Evolutionary conservation across 202 grass and related monocot genomes (phyloP), one percentile per base, ranked within the genome.

Genomic region (Saccharum hybrid): DNA sequence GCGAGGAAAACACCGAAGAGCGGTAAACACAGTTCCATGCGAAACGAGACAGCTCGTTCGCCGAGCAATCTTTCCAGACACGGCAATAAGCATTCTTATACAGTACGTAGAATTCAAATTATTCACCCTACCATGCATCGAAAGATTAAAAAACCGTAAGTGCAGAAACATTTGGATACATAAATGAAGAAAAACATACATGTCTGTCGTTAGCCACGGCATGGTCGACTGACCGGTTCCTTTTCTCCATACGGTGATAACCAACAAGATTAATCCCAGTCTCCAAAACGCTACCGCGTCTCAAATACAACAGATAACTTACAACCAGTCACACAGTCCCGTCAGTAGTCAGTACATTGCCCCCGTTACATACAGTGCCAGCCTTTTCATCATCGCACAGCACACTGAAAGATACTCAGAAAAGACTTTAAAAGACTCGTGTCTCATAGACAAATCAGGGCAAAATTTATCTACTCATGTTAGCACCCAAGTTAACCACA

Each of bases 341-440:
- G n/a, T n/a, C n/a, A n/a, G n/a, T n/a, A n/a, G 68, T 13, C 46
- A 72, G 10, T 43, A 5, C 52, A 76, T 56, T 45, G 34, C 33
- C 37, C n/a, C n/a, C 21, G 19, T 12, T 68, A 31, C n/a, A 57
- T 16, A 81, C 15, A 23, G 23, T 70, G 5, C 4, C 8, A 18
- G 73, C 49, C 83, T 68, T 82, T 56, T 31, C 88, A 67, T 89
- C 88, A 86, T 74, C 65, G 83, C 71, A 78, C 12, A 73, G n/a
- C 38, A 38, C 8, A 30, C 6, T 36, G 62, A 0, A 84, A 41
- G 37, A 41, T 77, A 86, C 78, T 86, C 83, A 41, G 73, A 82
- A 62, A 86, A 78, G 78, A 77, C 77, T 23, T 72, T 26, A 34
- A 46, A 72, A 38, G 30, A 7, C 6, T 18, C 2, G 2, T 21